Evolutionary conservation across 495 filamentous ascomycete genomes (phyloP), one percentile per base, ranked within the genome.

Genomic region (Hyaloscypha finlandica): DNA sequence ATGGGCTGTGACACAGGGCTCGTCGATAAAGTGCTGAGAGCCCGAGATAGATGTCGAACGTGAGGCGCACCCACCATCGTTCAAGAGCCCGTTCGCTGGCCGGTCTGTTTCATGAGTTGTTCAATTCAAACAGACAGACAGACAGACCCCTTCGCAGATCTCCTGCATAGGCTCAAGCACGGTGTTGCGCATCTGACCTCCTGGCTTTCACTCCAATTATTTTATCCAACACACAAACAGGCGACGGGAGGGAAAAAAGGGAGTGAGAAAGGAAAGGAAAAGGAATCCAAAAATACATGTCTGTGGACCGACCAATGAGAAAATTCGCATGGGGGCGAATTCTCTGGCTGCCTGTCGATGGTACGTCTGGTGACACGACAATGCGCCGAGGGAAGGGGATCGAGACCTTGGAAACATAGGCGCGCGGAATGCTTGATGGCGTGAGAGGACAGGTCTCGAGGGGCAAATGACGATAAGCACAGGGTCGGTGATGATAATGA

Each of bases 21-120:
- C 35, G 8, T 29, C 8, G 22, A 56, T 56, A 56, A 12, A 56
- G 53, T 56, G 53, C 53, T 25, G 29, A 29, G 20, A 56, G 29
- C 20, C 20, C 29, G 53, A 29, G 53, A 56, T 56, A 12, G 53
- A 56, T 56, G 4, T 4, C 53, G 20, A 31, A 11, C 8, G 54
- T 57, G 33, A n/a, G n/a, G 25, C 25, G 25, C 25, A 25, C 25
- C 25, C 25, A 25, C 25, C 25, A 25, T 25, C 25, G 16, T 30
- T 31, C 39, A 31, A 29, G 45, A 63, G 60, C 22, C 60, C 45
- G 60, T 63, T 63, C 39, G 60, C 60, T 51, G 60, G 35, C 20
- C 31, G 8, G 53, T 5, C n/a, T 63, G 60, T 63, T 63, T 63
- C 60, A 63, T 63, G 60, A 51, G 60, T 31, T 63, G 60, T 51